Evolutionary conservation across 768 basidiomycete genomes (phyloP), one percentile per base, ranked within the genome.

Genomic region (Lentinula aciculospora): DNA sequence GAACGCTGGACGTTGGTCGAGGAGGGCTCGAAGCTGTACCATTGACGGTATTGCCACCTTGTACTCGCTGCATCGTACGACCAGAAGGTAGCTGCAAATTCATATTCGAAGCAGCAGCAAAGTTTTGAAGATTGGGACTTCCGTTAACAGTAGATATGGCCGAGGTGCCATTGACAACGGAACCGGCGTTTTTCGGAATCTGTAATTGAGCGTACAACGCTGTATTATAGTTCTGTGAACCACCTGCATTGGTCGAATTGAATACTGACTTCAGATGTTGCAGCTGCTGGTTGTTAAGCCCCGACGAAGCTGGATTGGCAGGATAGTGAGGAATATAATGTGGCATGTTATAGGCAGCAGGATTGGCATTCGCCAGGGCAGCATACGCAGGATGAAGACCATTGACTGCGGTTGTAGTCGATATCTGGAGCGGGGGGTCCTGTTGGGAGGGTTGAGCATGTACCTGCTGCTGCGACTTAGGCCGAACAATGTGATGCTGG

Each of bases 231-330:
- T 55, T 67, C 50, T 40, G 48, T 75, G 3, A 32, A 23, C 34
- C 36, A 39, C 34, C 19, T n/a, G 34, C 23, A 27, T 53, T 53
- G n/a, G 51, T 47, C 19, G 39, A 47, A 4, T 78, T 79, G 58
- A 85, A 80, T 3, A 79, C 81, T 8, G 79, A 70, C 69, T 86
- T 85, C 40, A 86, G 63, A 56, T 73, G 77, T 66, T 85, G 83
- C 67, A 86, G 72, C 63, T 86, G 84, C 59, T 87, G 86, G 19
- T 72, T 58, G 32, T 74, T 81, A 46, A 87, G 66, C 2, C 73
- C 50, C 3, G 51, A 36, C 27, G 58, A 40, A 12, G 49, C 32
- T 17, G 42, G 23, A 15, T 51, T 32, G 25, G 28, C 72, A 44
- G 72, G 74, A 3, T 70, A 69, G 46, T 73, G 75, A 51, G 71